Evolutionary conservation across 2,329 filamentous ascomycete species (phyloP).

Genomic region (Pseudogymnoascus sp.): DNA sequence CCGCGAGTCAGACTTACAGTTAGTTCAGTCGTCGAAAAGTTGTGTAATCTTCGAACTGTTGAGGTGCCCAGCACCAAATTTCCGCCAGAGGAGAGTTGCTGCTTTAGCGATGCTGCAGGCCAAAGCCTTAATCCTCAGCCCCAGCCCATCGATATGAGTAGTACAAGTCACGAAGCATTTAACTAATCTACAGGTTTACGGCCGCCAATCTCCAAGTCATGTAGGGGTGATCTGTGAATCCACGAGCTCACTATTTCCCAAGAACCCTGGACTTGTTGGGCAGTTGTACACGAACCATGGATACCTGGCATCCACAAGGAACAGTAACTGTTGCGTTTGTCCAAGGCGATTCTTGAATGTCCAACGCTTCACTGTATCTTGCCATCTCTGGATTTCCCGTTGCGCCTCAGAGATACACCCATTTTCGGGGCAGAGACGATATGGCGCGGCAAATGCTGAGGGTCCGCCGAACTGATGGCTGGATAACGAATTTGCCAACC

Average conservation of each 20-base stretch:
- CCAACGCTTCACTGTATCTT: neutral
- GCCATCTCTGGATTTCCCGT: neutral
- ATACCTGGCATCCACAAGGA: neutral
- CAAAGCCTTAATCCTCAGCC: conserved; percentile 1
- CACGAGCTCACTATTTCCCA: neutral
- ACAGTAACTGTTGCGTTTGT: neutral
- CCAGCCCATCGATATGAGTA: neutral
- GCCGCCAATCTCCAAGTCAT: neutral
- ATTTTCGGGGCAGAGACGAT: neutral
- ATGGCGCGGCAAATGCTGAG: neutral
- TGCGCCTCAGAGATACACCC: neutral
- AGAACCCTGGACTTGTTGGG: neutral
- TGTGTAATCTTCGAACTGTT: neutral
- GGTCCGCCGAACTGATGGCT: neutral
- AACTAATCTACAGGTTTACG: conserved; percentile 6
- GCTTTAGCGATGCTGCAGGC: neutral
- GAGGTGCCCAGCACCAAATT: neutral
- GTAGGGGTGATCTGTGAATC: neutral
- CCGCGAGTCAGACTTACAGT: conserved; percentile 4
- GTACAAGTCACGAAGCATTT: conserved; percentile 8
- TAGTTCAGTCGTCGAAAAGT: neutral
- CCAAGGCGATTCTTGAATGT: neutral
- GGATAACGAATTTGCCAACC: neutral
- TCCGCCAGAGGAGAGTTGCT: neutral
- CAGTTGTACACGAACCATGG: neutral